phyloP scores from a whole-genome alignment of 371 early-diverging fungal species.

The Encephalitozoon cuniculi region DNA sequence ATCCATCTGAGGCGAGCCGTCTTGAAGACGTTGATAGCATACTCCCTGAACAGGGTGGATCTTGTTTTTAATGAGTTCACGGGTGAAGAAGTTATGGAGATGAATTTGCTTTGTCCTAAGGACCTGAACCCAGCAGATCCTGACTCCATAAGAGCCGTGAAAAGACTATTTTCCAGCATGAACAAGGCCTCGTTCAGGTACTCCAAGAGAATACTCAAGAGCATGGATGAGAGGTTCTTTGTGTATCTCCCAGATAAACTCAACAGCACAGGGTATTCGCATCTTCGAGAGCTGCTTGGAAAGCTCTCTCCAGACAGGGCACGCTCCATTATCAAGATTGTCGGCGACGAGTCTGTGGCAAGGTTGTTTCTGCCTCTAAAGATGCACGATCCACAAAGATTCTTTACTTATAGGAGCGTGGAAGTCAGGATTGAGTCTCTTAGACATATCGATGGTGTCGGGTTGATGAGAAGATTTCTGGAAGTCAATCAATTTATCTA shows the following conservation, averaged over 20 bases:
- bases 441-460: background rate
- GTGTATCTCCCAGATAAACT: background rate
- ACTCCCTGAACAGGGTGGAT: background rate
- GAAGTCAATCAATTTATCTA: slow-evolving; percentile 1
- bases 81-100: background rate
- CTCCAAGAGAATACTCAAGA: background rate
- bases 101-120: background rate
- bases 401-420: background rate
- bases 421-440: background rate
- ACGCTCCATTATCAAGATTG: background rate
- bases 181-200: background rate
- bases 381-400: background rate
- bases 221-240: background rate
- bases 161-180: background rate
- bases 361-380: background rate
- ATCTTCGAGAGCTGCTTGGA: background rate
- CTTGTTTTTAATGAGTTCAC: background rate
- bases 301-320: background rate
- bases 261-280: background rate
- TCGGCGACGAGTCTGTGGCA: background rate
- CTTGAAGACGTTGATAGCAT: background rate
- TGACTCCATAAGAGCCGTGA: background rate
- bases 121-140: background rate
- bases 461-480: background rate
- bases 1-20: background rate